A percentile compares a stretch with the other conserved stretches of the same genome.
These are phyloP conservation scores for Chaetomium strumarium DNA, from an alignment of 2,329 filamentous ascomycete genomes.

Conservation along the genomic window DNA sequence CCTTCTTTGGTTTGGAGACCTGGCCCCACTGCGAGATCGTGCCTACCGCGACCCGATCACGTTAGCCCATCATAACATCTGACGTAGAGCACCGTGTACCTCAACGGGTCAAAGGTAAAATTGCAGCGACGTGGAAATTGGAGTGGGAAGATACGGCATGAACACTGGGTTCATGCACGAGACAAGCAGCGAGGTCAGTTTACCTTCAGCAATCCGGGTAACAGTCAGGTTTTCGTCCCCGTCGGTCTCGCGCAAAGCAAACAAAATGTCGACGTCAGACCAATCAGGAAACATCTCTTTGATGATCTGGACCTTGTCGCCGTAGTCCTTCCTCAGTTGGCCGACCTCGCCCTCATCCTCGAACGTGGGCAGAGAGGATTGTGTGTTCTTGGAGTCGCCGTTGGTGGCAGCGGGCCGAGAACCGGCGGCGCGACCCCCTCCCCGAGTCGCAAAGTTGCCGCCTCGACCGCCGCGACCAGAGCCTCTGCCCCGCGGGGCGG, in stretches of 20 bases:
- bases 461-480: slow-evolving; percentile 80
- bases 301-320: slow-evolving; percentile 70
- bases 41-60: slow-evolving; percentile 42
- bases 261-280: slow-evolving; percentile 92
- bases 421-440: slow-evolving; percentile 60
- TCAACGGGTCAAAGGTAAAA: not conserved
- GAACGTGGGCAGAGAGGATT: slow-evolving; percentile 54
- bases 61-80: slow-evolving; percentile 12
- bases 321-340: slow-evolving; percentile 86
- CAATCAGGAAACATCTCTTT: slow-evolving; percentile 93
- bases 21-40: slow-evolving; percentile 79
- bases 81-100: not conserved
- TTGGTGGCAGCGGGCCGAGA: slow-evolving; percentile 50
- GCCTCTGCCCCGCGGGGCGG: slow-evolving; percentile 82
- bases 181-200: slow-evolving; percentile 14
- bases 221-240: slow-evolving; percentile 71
- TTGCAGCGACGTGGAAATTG: too few relatives aligned
- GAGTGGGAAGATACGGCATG: slow-evolving; percentile 1
- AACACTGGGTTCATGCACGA: not conserved
- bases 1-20: slow-evolving; percentile 75
- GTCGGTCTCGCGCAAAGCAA: slow-evolving; percentile 82
- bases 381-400: slow-evolving; percentile 62
- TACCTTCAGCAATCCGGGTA: slow-evolving; percentile 75
- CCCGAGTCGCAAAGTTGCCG: slow-evolving; percentile 65
- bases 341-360: slow-evolving; percentile 85